Evolutionary conservation across 495 filamentous ascomycete genomes (phyloP), one percentile per base, ranked within the genome.

Genomic region (Talaromyces stipitatus): DNA sequence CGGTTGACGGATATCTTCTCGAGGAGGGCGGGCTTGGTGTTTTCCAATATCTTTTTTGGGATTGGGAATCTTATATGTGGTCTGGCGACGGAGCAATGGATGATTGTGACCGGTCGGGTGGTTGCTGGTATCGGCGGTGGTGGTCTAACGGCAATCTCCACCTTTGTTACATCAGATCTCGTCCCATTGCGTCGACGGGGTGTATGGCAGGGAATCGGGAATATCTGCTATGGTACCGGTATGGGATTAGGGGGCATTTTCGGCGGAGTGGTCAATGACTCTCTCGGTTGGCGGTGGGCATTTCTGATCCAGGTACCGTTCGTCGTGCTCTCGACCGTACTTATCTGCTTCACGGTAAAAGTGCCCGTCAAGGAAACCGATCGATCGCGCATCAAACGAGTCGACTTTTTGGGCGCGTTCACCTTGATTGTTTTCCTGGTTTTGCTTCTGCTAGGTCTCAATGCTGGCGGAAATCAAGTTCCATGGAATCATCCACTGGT

Each of bases 1-100:
- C 81, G 88, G 4, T 67, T 96, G 59, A 96, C 92, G 0, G 92
- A 97, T 66, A 94, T 97, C 18, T 94, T 90, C 66, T 85, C 85
- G 4, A 82, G 92, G 6, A 79, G 89, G 1, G 81, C 84, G 1
- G 91, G 91, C 0, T 69, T 97, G 9, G 71, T 95, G 0, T 84
- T 92, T 48, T 88, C 87, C 50, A 92, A 94, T 60, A 54, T 86
- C 7, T 81, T 92, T 63, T 97, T 97, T 64, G 88, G 84, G 4
- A 67, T 75, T 11, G 92, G 92, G 0, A 97, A 92, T 38, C 66
- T 95, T 60, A 88, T 95, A 52, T 96, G 92, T 62, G 92, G 92
- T 3, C 68, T 95, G 10, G 90, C 92, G 0, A 74, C 75, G 54
- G 73, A 73, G n/a, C 78, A 88, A 69, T 76, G 79, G 72, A 72